These are phyloP conservation scores for Nidularia sp. DNA, from an alignment of 768 basidiomycete species.

Conservation along the genomic window DNA sequence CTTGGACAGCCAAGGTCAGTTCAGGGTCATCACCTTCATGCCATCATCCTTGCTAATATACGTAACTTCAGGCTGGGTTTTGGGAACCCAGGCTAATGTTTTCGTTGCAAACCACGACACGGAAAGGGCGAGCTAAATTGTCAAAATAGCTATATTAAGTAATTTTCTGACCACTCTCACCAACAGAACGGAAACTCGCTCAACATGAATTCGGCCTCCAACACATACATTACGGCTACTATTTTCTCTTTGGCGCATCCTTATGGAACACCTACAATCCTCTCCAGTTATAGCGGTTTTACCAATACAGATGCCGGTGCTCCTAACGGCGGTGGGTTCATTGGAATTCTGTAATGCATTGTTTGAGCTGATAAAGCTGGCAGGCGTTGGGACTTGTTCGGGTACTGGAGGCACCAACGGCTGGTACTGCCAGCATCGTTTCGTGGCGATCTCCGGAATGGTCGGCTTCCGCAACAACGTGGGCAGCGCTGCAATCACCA, in stretches of 20 bases:
- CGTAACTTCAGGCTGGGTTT: conserved; percentile 46
- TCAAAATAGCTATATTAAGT: no score
- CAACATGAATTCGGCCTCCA: conserved; percentile 57
- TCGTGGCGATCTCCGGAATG: conserved; percentile 55
- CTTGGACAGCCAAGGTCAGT: conserved; percentile 44
- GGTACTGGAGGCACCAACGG: conserved; percentile 48
- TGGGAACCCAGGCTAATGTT: conserved; percentile 49
- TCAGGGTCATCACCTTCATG: background rate
- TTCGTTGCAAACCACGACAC: conserved; percentile 73
- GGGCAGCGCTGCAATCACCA: conserved; percentile 41
- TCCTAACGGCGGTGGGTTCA: conserved; percentile 46
- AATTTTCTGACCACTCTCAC: background rate
- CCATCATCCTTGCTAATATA: background rate
- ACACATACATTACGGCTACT: conserved; percentile 55
- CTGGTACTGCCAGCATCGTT: conserved; percentile 68
- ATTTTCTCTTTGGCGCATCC: conserved; percentile 67
- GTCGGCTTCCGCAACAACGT: conserved; percentile 62
- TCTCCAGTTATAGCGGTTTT: conserved; percentile 53
- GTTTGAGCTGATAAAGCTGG: background rate
- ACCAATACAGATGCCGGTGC: conserved; percentile 48
- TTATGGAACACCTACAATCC: conserved; percentile 61
- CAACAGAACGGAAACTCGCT: conserved; percentile 47
- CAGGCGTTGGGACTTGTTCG: conserved; percentile 47
- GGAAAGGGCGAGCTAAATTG: conserved; percentile 37
- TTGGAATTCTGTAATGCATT: background rate